Conservation (phyloP, 1,139 yeast species). For the Candida sanyaensis region DNA sequence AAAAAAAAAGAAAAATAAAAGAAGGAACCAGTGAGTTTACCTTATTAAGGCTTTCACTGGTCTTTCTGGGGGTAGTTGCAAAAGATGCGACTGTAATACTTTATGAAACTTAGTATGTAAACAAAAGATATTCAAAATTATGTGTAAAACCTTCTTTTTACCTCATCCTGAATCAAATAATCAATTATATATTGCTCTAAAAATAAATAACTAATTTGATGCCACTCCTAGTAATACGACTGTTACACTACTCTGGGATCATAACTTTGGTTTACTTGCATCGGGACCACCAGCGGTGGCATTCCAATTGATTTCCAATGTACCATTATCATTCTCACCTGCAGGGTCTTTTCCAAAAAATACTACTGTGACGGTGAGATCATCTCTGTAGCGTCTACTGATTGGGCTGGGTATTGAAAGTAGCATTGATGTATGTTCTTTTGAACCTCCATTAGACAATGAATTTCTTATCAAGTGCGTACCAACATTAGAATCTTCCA, state of each 20-base stretch:
- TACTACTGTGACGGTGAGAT: slow-evolving; percentile 91
- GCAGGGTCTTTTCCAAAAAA: slow-evolving; percentile 70
- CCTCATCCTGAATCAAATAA: too few relatives aligned
- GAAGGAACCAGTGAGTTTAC: too few relatives aligned
- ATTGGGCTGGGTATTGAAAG: slow-evolving; percentile 93
- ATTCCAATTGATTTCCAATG: slow-evolving; percentile 51
- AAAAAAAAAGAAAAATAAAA: too few relatives aligned
- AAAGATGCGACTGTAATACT: too few relatives aligned
- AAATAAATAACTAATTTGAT: too few relatives aligned
- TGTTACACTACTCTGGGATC: background rate
- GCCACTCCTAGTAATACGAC: too few relatives aligned
- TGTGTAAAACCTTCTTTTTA: too few relatives aligned
- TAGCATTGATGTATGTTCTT: slow-evolving; percentile 84
- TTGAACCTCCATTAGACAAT: slow-evolving; percentile 81
- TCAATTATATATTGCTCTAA: too few relatives aligned
- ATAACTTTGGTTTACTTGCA: slow-evolving; percentile 53
- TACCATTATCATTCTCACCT: slow-evolving; percentile 47
- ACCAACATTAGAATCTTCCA: slow-evolving; percentile 84
- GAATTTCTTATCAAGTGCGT: slow-evolving; percentile 95
- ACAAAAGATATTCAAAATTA: too few relatives aligned
- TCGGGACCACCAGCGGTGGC: slow-evolving; percentile 61
- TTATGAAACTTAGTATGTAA: too few relatives aligned
- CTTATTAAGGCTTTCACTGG: too few relatives aligned
- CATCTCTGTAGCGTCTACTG: slow-evolving; percentile 92
- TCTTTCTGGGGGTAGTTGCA: too few relatives aligned